Evolutionary conservation across 805 yeast genomes (phyloP), one percentile per base, ranked within the genome.

Genomic region (Saccharomycopsis sp.): DNA sequence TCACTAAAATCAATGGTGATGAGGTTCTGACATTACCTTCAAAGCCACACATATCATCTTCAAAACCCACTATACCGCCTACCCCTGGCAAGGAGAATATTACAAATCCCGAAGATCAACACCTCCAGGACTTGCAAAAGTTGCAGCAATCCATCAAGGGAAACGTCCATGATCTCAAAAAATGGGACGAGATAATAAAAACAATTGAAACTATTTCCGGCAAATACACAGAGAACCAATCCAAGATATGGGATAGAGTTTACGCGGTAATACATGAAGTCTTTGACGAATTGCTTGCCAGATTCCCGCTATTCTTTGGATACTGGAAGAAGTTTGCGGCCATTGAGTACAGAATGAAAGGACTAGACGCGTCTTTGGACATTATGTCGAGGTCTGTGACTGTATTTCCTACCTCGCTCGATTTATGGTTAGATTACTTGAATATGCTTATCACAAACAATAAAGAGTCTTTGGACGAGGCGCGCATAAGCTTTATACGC

Each of bases 341-440:
- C 0, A 65, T 85, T 1, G 80, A 77, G 57, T 82, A 78, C 61
- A 82, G 84, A 61, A 58, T 84, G 46, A 75, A 76, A 62, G 91
- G 90, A 0, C 66, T 79, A 1, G 73, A 76, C 1, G 73, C 74
- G 0, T 82, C 88, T 1, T 70, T 83, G 1, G 67, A 68, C 2
- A 70, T 79, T 0, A 64, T 85, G 50, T 64, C 67, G 0, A 71
- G 72, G 55, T 75, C 84, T 0, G 75, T 84, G 3, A 72, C 71
- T 4, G 70, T 73, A 0, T 82, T 79, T 61, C 88, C 89, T 1
- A 71, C 73, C 40, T 82, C 87, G 3, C 62, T 85, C n/a, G 87
- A 82, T 14, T 70, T 87, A 1, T 87, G 92, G 92, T 64, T 75
- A 1, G 91, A 86, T 62, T 86, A 83, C 66, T 63, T 86, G 54